These are phyloP conservation scores for Pseudonitzschia multiseries DNA, from an alignment of 108 stramenopile species.

Conservation along the genomic window DNA sequence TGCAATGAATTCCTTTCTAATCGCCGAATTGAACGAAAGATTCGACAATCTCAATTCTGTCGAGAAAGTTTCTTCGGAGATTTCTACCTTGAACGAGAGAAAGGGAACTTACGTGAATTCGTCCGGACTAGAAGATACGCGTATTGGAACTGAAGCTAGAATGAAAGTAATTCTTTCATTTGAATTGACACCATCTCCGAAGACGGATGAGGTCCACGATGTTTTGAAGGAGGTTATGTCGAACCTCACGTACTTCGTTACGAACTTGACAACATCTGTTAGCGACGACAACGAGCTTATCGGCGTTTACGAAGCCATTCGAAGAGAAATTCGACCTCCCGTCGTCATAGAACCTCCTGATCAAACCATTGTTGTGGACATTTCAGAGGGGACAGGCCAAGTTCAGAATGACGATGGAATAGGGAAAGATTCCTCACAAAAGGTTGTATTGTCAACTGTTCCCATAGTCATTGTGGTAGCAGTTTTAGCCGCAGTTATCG, in stretches of 20 bases:
- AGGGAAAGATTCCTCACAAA: not conserved
- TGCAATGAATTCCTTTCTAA: constrained; percentile 46
- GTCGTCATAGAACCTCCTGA: constrained; percentile 12
- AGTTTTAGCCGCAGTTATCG: constrained; percentile 21
- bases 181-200: constrained; percentile 46
- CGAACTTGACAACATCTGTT: constrained; percentile 35
- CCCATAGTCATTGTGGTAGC: constrained; percentile 31
- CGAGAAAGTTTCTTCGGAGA: constrained; percentile 17
- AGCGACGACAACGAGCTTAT: constrained; percentile 30
- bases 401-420: not conserved
- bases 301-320: constrained; percentile 36
- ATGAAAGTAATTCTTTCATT: constrained; percentile 49
- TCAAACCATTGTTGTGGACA: not conserved
- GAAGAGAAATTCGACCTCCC: constrained; percentile 27
- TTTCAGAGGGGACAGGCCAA: not conserved
- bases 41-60: constrained; percentile 26
- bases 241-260: constrained; percentile 37
- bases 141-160: constrained; percentile 34
- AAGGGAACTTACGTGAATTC: constrained; percentile 15
- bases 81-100: not conserved
- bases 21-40: constrained; percentile 37
- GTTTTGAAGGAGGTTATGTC: constrained; percentile 20
- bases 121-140: constrained; percentile 16
- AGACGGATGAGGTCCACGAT: constrained; percentile 15
- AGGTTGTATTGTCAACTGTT: constrained; percentile 7